Evolutionary conservation across 2,329 filamentous ascomycete genomes (phyloP).

Genomic region (Penicillium olsonii): DNA sequence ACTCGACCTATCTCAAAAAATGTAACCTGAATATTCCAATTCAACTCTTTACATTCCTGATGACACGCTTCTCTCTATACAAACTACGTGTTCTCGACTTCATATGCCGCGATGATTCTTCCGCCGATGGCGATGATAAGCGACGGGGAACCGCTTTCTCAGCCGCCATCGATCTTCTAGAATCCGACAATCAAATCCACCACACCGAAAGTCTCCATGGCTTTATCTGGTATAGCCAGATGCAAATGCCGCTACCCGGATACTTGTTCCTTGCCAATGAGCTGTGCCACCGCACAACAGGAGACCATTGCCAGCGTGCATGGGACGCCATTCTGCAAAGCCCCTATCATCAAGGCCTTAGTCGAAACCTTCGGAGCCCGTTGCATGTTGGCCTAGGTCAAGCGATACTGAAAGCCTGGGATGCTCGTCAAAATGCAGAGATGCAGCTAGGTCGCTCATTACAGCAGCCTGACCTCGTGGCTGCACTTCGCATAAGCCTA

Average conservation of each 20-base stretch:
- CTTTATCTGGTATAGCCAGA: conserved; percentile 61
- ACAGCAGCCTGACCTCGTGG: conserved; percentile 9
- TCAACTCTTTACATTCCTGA: conserved; percentile 61
- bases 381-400: conserved; percentile 60
- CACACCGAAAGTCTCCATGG: conserved; percentile 53
- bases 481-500: not conserved
- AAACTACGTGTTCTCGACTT: conserved; percentile 15
- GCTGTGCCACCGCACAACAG: conserved; percentile 54
- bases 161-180: conserved; percentile 60
- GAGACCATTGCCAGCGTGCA: conserved; percentile 60
- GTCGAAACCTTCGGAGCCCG: conserved; percentile 55
- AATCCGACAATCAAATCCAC: conserved; percentile 61
- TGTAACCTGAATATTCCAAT: conserved; percentile 62
- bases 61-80: conserved; percentile 58
- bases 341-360: conserved; percentile 54
- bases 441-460: conserved; percentile 43
- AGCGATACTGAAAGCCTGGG: conserved; percentile 65
- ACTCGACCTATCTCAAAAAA: conserved; percentile 57
- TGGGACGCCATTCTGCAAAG: conserved; percentile 61
- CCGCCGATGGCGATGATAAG: not conserved
- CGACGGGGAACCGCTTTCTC: conserved; percentile 58
- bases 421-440: conserved; percentile 55
- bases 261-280: conserved; percentile 63
- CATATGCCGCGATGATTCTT: conserved; percentile 8
- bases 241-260: conserved; percentile 62